Base-by-base conservation (phyloP, 805 yeast species). In the Starmerella apicola region DNA sequence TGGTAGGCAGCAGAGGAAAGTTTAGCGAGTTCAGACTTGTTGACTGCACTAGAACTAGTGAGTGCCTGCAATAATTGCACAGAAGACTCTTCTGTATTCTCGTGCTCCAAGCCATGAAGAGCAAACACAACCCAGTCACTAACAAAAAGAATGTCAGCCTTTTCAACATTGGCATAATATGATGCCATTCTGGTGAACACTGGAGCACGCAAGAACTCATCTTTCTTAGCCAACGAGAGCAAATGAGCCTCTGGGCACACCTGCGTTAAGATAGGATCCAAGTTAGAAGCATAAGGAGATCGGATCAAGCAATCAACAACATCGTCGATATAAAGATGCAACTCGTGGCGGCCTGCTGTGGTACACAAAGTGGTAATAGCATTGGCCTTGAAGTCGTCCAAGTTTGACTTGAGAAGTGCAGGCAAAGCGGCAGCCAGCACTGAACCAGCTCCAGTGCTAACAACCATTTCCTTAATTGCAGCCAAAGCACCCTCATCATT, bases 391-490 rank as follows among this genome's bases (percentile, higher is more conserved):
- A 78, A 78, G 29, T 45, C 46, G 17, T 45, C 39, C 5, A 39
- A 35, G 9, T 23, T 34, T 6, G 42, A 4, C 5, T 75, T 59
- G 55, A 88, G 67, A 55, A 91, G 68, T 0, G 94, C 73, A 32
- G 97, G 96, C 43, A 88, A 70, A 56, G 91, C 71, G 35, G 83
- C 80, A 36, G 97, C 96, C 85, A 93, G 85, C 41, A 93, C 82
- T 3, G 82, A 78, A 43, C 83, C 93, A 5, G 96, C 71, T 54
- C 82, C 83, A 2, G 85, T 77, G 9, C 91, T 73, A 94, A 88
- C 82, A 4, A 45, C 40, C 51, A 91, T 80, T 55, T 86, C 96
- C 62, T 80, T 78, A 49, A 91, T 69, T 6, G 97, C 98, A 38
- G 77, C 68, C 49, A 91, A 70, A 1, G 98, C 95, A 16, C 70